phyloP scores from a whole-genome alignment of 176 grass and related monocot genomes.

The Rhynchospora tenuis region DNA sequence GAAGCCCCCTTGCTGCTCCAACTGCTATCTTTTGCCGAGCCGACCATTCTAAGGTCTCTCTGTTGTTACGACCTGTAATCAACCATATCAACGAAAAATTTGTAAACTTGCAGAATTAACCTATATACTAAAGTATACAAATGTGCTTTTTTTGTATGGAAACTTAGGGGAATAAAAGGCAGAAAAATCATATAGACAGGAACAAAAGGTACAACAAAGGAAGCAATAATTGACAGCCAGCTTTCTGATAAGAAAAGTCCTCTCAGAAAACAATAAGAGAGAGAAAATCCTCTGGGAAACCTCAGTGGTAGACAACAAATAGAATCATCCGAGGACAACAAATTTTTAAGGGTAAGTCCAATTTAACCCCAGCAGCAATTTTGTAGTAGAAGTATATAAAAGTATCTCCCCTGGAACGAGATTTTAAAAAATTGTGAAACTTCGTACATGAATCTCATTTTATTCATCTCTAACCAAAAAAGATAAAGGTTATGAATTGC shows the following conservation, averaged over 20 bases:
- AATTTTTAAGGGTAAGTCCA: not conserved
- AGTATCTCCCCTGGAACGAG: not conserved
- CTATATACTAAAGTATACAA: not conserved
- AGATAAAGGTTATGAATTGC: not conserved
- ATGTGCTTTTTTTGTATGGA: not conserved
- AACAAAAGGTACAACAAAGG: not conserved
- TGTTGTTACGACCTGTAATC: conserved; percentile 45
- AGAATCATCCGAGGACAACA: not conserved
- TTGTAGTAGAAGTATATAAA: not conserved
- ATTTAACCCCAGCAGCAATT: not conserved
- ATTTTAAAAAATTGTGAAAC: not conserved
- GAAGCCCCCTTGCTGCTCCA: conserved; percentile 87
- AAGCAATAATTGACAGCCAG: not conserved
- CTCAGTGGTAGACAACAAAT: not conserved
- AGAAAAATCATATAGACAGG: not conserved
- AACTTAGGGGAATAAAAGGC: not conserved
- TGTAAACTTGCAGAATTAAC: not conserved
- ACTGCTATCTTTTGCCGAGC: conserved; percentile 98
- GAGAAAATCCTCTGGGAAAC: not conserved
- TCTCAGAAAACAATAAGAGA: not conserved
- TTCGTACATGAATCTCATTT: not conserved
- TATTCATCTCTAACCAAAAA: not conserved
- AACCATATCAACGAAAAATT: not conserved
- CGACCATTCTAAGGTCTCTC: conserved; percentile 75
- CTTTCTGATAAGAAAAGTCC: not conserved